A percentile compares a stretch with the other conserved stretches of the same genome.
Evolutionary conservation across 176 grass and related monocot genomes (phyloP).

Genomic region (Ampelocalamus luodianensis): DNA sequence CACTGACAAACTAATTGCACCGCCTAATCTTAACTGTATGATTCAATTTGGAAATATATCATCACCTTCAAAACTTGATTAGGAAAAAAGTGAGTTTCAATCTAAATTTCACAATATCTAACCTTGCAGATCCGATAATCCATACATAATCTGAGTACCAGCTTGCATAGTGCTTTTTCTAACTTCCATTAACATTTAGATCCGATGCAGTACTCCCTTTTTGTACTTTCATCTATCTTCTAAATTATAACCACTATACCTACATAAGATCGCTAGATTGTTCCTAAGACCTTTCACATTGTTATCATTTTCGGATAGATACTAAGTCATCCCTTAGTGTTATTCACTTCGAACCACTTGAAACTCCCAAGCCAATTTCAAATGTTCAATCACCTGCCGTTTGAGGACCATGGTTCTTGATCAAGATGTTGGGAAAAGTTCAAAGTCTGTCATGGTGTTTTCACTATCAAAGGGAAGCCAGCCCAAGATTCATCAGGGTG

Average conservation of each 20-base stretch:
- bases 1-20: not conserved
- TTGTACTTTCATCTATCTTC: not conserved
- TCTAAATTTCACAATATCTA: not conserved
- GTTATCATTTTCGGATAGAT: conserved; percentile 6
- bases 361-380: not conserved
- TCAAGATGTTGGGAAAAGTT: conserved; percentile 4
- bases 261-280: not conserved
- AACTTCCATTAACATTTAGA: not conserved
- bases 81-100: not conserved
- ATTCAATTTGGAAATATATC: not conserved
- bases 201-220: not conserved
- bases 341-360: not conserved
- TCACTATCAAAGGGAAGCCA: not conserved
- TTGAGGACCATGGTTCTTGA: not conserved
- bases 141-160: not conserved
- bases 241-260: not conserved
- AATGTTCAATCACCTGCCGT: not conserved
- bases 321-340: not conserved
- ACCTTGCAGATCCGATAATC: not conserved
- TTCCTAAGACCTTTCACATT: not conserved
- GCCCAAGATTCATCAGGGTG: conserved; percentile 2
- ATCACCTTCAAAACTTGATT: conserved; percentile 5
- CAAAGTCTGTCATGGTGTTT: conserved; percentile 3
- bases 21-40: conserved; percentile 13
- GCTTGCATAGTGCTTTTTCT: not conserved